A percentile compares a stretch with the other conserved stretches of the same genome.
These are phyloP conservation scores for Heritiera littoralis DNA, from an alignment of 345 rosid genomes.

Conservation along the genomic window DNA sequence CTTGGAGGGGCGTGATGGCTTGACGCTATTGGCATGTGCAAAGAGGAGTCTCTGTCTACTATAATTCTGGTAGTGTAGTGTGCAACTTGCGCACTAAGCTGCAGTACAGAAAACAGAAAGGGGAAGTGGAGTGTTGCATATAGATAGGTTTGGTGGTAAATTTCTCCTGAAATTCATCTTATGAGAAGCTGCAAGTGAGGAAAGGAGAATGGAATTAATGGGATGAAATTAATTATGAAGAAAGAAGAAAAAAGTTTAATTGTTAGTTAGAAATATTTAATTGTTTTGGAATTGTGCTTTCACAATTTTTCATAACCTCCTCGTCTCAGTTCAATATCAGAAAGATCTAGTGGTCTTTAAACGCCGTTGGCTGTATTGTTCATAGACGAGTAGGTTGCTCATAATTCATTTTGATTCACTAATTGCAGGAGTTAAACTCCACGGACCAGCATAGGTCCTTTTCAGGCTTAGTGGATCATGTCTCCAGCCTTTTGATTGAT, in stretches of 20 bases:
- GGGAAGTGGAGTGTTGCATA: background rate
- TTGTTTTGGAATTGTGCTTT: background rate
- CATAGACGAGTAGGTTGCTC: background rate
- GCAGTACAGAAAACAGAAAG: background rate
- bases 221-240: background rate
- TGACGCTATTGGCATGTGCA: background rate
- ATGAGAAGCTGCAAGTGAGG: background rate
- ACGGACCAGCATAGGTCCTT: background rate
- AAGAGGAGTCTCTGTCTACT: background rate
- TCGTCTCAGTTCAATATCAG: background rate
- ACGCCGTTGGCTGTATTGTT: background rate
- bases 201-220: background rate
- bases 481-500: background rate
- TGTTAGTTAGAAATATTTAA: constrained; percentile 1
- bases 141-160: background rate
- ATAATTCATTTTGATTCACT: background rate
- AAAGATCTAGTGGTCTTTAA: background rate
- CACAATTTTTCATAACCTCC: background rate
- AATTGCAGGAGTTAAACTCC: background rate
- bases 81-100: background rate
- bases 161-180: background rate
- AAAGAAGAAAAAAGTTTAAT: background rate
- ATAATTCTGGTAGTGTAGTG: background rate
- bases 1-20: background rate
- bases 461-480: constrained; percentile 1